These are phyloP conservation scores for Podospora appendiculata DNA, from an alignment of 495 filamentous ascomycete genomes.

Conservation along the genomic window DNA sequence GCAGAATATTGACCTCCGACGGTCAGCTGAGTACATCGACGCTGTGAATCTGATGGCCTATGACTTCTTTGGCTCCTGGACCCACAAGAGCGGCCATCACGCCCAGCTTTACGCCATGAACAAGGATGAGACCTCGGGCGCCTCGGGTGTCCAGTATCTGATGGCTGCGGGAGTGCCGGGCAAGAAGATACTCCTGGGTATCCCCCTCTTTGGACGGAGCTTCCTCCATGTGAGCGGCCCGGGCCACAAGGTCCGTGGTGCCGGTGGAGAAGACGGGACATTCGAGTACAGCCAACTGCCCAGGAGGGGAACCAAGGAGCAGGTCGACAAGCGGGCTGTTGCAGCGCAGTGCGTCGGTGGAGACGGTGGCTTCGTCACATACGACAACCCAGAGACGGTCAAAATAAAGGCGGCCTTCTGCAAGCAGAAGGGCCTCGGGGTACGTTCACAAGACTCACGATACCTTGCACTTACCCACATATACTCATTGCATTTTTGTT, in stretches of 20 bases:
- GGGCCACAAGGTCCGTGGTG: slow-evolving; percentile 55
- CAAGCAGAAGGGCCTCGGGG: slow-evolving; percentile 64
- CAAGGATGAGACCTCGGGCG: slow-evolving; percentile 52
- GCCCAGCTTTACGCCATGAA: slow-evolving; percentile 64
- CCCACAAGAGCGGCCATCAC: slow-evolving; percentile 62
- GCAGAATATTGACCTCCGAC: slow-evolving; percentile 64
- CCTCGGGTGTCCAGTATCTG: slow-evolving; percentile 60
- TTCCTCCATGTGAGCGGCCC: slow-evolving; percentile 61
- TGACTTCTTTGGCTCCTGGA: slow-evolving; percentile 82
- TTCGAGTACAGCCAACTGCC: slow-evolving; percentile 80
- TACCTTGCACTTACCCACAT: not conserved
- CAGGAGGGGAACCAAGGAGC: slow-evolving; percentile 58
- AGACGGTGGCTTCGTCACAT: slow-evolving; percentile 81
- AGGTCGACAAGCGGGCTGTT: slow-evolving; percentile 53
- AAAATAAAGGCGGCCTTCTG: slow-evolving; percentile 76
- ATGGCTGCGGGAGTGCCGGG: slow-evolving; percentile 58
- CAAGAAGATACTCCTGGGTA: slow-evolving; percentile 69
- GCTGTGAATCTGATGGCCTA: slow-evolving; percentile 80
- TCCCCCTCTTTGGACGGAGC: slow-evolving; percentile 75
- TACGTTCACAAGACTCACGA: slow-evolving; percentile 19
- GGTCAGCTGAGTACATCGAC: slow-evolving; percentile 61
- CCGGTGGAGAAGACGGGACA: slow-evolving; percentile 68
- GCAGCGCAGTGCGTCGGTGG: slow-evolving; percentile 74
- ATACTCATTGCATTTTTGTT: not conserved
- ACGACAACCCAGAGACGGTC: slow-evolving; percentile 81